Evolutionary conservation across 805 yeast species (phyloP).

Genomic region (Zygotorulaspora chibaensis): DNA sequence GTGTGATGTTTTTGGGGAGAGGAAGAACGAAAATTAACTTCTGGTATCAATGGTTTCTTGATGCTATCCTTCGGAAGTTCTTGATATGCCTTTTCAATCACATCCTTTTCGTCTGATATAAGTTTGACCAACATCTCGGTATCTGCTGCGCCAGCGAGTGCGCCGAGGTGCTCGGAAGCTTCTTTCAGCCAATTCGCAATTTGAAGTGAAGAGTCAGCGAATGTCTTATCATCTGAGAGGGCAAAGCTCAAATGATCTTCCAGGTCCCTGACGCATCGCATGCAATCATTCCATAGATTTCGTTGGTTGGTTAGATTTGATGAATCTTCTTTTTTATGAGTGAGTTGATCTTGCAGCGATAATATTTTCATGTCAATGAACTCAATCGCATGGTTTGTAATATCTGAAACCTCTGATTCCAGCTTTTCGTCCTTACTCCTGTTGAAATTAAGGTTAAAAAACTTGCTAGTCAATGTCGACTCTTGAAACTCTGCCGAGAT

Average conservation of each 20-base stretch:
- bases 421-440: constrained; percentile 6
- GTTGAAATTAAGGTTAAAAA: constrained; percentile 13
- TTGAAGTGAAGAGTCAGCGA: constrained; percentile 1
- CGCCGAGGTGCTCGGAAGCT: constrained; percentile 6
- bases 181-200: constrained; percentile 10
- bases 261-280: constrained; percentile 16
- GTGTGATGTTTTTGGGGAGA: constrained; percentile 6
- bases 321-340: constrained; percentile 23
- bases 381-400: constrained; percentile 20
- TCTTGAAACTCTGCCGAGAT: constrained; percentile 6
- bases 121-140: constrained; percentile 8
- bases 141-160: constrained; percentile 8
- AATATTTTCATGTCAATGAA: constrained; percentile 26
- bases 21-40: background rate
- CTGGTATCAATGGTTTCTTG: background rate
- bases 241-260: constrained; percentile 19
- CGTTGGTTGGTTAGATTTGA: constrained; percentile 14
- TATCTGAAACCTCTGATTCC: constrained; percentile 15
- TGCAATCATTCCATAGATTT: constrained; percentile 25
- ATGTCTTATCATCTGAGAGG: constrained; percentile 2
- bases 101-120: constrained; percentile 19
- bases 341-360: constrained; percentile 22
- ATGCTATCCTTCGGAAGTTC: constrained; percentile 12
- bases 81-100: constrained; percentile 22
- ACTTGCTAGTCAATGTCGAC: constrained; percentile 7